phyloP scores from a whole-genome alignment of 2,329 filamentous ascomycete species.

The Cercospora zeae-maydis region DNA sequence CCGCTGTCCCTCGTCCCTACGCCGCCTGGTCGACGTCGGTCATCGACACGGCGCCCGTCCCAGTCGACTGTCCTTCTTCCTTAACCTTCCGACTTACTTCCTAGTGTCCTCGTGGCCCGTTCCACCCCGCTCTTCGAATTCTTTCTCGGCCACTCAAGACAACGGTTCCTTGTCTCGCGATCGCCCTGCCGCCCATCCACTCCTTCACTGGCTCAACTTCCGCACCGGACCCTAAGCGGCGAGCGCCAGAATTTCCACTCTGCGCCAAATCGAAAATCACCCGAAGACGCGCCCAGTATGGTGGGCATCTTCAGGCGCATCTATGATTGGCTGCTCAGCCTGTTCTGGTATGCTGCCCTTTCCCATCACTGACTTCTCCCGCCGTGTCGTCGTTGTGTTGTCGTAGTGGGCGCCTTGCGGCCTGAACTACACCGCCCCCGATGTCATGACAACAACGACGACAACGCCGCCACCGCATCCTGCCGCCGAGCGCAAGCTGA shows the following conservation, averaged over 20 bases:
- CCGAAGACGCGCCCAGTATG: slow-evolving; percentile 53
- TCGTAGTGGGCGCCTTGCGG: slow-evolving; percentile 19
- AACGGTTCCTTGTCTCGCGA: slow-evolving; percentile 14
- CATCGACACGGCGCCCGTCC: neutral
- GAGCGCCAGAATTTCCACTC: slow-evolving; percentile 9
- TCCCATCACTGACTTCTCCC: neutral
- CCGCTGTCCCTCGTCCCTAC: neutral
- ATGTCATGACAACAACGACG: slow-evolving; percentile 1
- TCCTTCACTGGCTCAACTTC: slow-evolving; percentile 9
- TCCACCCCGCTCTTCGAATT: slow-evolving; percentile 14
- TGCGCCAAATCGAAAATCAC: neutral
- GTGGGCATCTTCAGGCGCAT: slow-evolving; percentile 87
- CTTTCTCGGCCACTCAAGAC: slow-evolving; percentile 16
- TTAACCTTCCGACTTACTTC: slow-evolving; percentile 4
- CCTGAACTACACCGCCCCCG: slow-evolving; percentile 21
- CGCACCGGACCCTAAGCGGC: slow-evolving; percentile 7
- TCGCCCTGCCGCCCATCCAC: slow-evolving; percentile 18
- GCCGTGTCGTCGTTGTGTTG: neutral
- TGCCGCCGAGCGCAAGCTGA: slow-evolving; percentile 22
- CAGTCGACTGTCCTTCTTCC: neutral
- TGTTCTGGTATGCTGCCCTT: slow-evolving; percentile 73
- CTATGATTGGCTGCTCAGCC: slow-evolving; percentile 96
- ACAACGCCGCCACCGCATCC: slow-evolving; percentile 20
- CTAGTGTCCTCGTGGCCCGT: slow-evolving; percentile 6
- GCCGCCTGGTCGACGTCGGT: neutral